Base-by-base conservation (phyloP, 441 rosid genomes). In the Dalechampia spathulata region DNA sequence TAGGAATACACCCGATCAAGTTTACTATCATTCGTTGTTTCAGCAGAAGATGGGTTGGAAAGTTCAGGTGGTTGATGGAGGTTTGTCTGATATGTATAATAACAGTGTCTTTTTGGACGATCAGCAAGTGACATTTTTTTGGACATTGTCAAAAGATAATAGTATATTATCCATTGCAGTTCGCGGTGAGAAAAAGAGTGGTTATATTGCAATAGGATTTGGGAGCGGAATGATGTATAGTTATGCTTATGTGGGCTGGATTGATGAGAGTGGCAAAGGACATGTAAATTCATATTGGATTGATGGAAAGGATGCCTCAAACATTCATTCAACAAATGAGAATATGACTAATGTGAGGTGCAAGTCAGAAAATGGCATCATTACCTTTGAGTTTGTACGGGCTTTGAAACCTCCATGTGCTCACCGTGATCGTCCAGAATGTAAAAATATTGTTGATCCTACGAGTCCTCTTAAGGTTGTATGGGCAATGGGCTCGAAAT, bases 41-140 rank as follows among this genome's bases (percentile, higher is more conserved):
- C 81, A 89, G 60, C 81, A 71, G 67, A 89, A 92, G 74, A 88
- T 89, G 96, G 99, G 99, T n/a, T 92, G 99, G 99, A 84, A 74
- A 66, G 78, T 92, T 71, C 79, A 89, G 81, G 99, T 89, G 58
- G 97, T 92, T 39, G 99, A 92, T 51, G 99, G 99, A 3, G 99
- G 99, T 60, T 76, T 92, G 22, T 73, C 99, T 13, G 97, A 89
- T 77, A 92, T 92, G 96, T 92, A 92, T 61, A 83, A 85, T 70
- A 86, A 65, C 71, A 89, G 90, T 50, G 97, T 86, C 26, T 60
- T 85, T 56, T 75, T 92, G 65, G 95, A 89, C 58, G 99, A 92
- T 73, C 97, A 92, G 69, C 99, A 92, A 72, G 96, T 92, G 58
- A 85, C 86, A 7, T 87, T 92, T 74, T 92, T 88, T 69, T 92